Base-by-base conservation (phyloP, 2,329 filamentous ascomycete genomes). In the Hymenoscyphus repandus region DNA sequence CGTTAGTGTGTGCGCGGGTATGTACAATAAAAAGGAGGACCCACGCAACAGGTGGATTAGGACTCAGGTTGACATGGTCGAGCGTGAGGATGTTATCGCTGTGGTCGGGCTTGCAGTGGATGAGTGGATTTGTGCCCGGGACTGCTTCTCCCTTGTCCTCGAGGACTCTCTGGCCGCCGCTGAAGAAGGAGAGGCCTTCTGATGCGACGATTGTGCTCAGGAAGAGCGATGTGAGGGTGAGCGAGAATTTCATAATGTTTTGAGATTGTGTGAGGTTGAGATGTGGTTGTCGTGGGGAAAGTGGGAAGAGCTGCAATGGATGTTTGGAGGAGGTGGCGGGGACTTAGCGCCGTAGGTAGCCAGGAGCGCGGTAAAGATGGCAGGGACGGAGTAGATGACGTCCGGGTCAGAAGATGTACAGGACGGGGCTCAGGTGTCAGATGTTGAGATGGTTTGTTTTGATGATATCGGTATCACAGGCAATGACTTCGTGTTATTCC, bases 31-130 rank as follows among this genome's bases (percentile, higher is more conserved):
- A 18, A 5, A 12, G 37, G 54, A 40, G n/a, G 32, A 79, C 87
- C 65, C 82, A 97, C 92, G 90, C 77, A 66, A 80, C 67, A 33
- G 93, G 93, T 53, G 92, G 93, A 70, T 96, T 97, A 12, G 93
- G 93, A 33, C 70, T 66, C 51, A 99, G 72, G 63, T 96, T 84
- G 50, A 97, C 90, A 42, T 79, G 80, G 57, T 90, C 75, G 63
- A 99, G 90, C 39, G 74, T 72, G 60, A 96, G 74, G 51, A 91
- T 78, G 68, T 96, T 83, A 46, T 81, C 69, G 44, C 71, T 70
- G 51, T 88, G 87, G 55, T 88, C 78, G 52, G 74, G 72, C 30
- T 60, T 56, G 68, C 93, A 99, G 72, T 87, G 88, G 65, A 82
- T 74, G 53, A 99, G 77, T 30, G 93, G 92, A 66, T 92, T 96